Evolutionary conservation across 352 stramenopile genomes (phyloP).

Genomic region (Plasmopara muralis): DNA sequence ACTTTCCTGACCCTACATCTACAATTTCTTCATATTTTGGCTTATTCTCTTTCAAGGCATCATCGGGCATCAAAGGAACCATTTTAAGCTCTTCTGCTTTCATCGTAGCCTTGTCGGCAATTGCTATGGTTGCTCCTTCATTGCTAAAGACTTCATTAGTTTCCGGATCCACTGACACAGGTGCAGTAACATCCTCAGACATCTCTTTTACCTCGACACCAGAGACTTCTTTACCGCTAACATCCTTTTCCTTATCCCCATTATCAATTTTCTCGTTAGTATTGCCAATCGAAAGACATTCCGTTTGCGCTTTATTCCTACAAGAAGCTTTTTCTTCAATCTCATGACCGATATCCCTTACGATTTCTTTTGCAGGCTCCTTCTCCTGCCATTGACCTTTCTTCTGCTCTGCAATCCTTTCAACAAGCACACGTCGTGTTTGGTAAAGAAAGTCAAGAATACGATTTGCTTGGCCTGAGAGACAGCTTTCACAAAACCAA

Average conservation of each 20-base stretch:
- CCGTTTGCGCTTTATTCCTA: slow-evolving; percentile 5
- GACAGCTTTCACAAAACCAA: slow-evolving; percentile 57
- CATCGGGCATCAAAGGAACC: neutral
- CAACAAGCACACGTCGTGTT: slow-evolving; percentile 42
- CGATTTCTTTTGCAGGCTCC: neutral
- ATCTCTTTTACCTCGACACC: slow-evolving; percentile 4
- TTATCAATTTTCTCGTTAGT: neutral
- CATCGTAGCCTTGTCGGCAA: slow-evolving; percentile 1
- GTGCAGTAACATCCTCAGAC: slow-evolving; percentile 1
- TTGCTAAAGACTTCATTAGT: neutral
- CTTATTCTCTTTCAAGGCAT: slow-evolving; percentile 20
- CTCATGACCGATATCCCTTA: slow-evolving; percentile 10
- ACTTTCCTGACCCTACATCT: neutral
- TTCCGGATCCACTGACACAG: slow-evolving; percentile 2
- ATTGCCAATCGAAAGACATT: neutral
- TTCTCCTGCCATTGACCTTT: neutral
- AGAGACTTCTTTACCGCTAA: neutral
- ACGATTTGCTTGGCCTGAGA: slow-evolving; percentile 42
- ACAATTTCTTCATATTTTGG: slow-evolving; percentile 21
- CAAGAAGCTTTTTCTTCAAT: slow-evolving; percentile 3
- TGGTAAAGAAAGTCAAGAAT: slow-evolving; percentile 68
- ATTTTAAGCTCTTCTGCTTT: slow-evolving; percentile 4
- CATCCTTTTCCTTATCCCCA: neutral
- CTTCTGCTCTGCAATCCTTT: slow-evolving; percentile 29
- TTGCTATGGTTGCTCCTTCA: neutral